Evolutionary conservation across 495 filamentous ascomycete species (phyloP), one percentile per base, ranked within the genome.

Genomic region (Xylaria castorea): DNA sequence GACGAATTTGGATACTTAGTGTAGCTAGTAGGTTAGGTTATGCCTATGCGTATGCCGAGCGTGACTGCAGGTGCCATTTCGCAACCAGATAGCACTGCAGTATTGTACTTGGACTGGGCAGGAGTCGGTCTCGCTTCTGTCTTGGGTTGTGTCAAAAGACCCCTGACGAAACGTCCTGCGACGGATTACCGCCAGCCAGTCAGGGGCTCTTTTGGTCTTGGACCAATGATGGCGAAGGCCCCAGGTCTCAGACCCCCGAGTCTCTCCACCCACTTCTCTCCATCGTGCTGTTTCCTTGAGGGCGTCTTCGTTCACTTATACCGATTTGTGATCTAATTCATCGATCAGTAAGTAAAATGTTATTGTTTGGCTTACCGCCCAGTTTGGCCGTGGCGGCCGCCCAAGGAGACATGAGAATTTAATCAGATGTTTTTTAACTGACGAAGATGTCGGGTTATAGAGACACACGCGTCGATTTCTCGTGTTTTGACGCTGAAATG

Each of bases 111-210:
- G 34, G 22, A 27, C 38, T 64, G 61, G 64, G 48, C 64, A 53
- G 64, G 46, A 51, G 12, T 18, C n/a, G 30, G 66, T 68, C 66
- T 68, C 66, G 66, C n/a, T 36, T 55, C 27, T 51, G 64, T 51
- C 64, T 66, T 66, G 73, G 74, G 70, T 66, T 77, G 79, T 78
- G 78, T 81, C 74, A 76, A 75, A 70, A 34, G 68, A 76, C 78
- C 79, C 79, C 73, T 77, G 79, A 81, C 76, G 79, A 79, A 81
- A 79, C 79, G 73, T 64, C 65, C 76, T 81, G 79, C 77, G 73
- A 77, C 79, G 65, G 65, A 69, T 63, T 61, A 57, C 46, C 36
- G 44, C 53, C 50, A 30, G 38, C 51, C 67, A 44, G 53, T 36
- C 22, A 36, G 22, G 64, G 64, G 44, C 44, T 14, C 30, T 36